phyloP scores from a whole-genome alignment of 176 grass and related monocot species.

The Ananas comosus region DNA sequence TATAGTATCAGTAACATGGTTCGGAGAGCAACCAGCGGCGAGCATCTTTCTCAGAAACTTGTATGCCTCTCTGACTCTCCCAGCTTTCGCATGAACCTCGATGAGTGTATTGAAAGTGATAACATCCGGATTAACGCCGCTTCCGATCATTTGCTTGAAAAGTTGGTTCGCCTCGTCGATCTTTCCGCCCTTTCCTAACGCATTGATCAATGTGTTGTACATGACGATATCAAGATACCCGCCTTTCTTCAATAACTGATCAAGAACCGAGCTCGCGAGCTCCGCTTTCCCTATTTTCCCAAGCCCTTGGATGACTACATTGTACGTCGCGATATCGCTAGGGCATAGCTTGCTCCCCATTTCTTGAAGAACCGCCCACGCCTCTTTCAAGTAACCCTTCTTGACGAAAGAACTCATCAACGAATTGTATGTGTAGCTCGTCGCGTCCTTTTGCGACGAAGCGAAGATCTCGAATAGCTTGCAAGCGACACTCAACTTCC shows the following conservation, averaged over 20 bases:
- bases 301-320: slow-evolving; percentile 80
- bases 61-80: slow-evolving; percentile 74
- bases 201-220: slow-evolving; percentile 93
- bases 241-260: slow-evolving; percentile 61
- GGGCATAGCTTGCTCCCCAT: slow-evolving; percentile 60
- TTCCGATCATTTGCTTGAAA: slow-evolving; percentile 58
- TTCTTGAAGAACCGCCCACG: slow-evolving; percentile 72
- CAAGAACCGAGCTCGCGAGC: slow-evolving; percentile 54
- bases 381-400: slow-evolving; percentile 82
- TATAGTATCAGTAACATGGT: slow-evolving; percentile 76
- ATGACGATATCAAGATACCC: slow-evolving; percentile 88
- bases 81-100: slow-evolving; percentile 77
- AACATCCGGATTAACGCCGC: slow-evolving; percentile 77
- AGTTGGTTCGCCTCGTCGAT: slow-evolving; percentile 58
- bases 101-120: slow-evolving; percentile 94
- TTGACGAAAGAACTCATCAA: slow-evolving; percentile 88
- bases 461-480: slow-evolving; percentile 85
- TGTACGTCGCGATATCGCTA: slow-evolving; percentile 85
- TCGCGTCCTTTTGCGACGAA: slow-evolving; percentile 40
- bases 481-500: slow-evolving; percentile 83
- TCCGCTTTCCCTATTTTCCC: slow-evolving; percentile 69
- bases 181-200: slow-evolving; percentile 59
- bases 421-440: slow-evolving; percentile 87
- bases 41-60: slow-evolving; percentile 89
- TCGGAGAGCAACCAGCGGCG: slow-evolving; percentile 65